These are phyloP conservation scores for Brassica incana DNA, from an alignment of 345 rosid species.

Conservation along the genomic window DNA sequence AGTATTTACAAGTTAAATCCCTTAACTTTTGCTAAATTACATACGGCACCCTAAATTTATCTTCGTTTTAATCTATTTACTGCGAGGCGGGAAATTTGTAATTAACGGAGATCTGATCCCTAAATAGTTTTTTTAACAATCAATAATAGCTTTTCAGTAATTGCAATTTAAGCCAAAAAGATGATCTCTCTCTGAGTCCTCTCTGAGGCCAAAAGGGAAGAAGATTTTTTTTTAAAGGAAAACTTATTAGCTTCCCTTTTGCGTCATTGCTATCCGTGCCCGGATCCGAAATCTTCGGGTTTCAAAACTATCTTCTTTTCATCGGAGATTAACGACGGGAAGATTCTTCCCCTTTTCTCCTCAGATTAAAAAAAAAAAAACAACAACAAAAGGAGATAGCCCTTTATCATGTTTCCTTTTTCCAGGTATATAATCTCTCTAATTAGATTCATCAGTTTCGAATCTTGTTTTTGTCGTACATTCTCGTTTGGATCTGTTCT, in stretches of 20 bases:
- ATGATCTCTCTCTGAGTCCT: neutral
- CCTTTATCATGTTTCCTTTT: constrained; percentile 32
- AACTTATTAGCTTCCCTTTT: neutral
- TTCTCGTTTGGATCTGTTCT: constrained; percentile 23
- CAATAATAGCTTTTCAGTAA: neutral
- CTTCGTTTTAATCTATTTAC: neutral
- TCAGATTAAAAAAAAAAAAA: neutral
- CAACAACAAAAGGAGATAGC: neutral
- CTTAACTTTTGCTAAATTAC: neutral
- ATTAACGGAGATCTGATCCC: neutral
- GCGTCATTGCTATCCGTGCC: constrained; percentile 12
- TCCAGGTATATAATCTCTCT: constrained; percentile 21
- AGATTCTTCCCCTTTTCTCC: constrained; percentile 18
- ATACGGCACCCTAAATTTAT: neutral
- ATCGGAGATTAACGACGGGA: neutral
- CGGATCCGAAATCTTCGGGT: constrained; percentile 59
- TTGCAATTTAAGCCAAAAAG: neutral
- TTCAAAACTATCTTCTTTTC: constrained; percentile 22
- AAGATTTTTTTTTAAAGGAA: neutral
- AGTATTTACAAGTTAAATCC: neutral
- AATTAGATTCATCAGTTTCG: constrained; percentile 1
- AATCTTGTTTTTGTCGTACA: neutral
- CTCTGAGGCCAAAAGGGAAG: constrained; percentile 1
- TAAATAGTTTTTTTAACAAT: neutral
- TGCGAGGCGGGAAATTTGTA: neutral